Base-by-base conservation (phyloP, 345 rosid genomes). In the Lepidium sativum region DNA sequence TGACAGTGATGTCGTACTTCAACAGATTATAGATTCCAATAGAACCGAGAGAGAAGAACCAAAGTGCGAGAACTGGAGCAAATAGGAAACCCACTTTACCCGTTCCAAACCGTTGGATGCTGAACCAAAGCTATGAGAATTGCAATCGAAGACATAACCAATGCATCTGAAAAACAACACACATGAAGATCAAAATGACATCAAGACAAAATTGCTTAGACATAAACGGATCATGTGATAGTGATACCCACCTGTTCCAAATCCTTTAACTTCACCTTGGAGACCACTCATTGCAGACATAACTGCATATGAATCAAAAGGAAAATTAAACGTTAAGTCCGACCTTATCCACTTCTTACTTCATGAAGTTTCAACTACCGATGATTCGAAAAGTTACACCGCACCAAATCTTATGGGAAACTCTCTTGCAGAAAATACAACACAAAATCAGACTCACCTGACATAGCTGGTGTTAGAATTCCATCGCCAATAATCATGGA, bases 211-310 rank as follows among this genome's bases (percentile, higher is more conserved):
- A 16, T 13, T 12, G 4, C 49, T 12, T 34, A 43, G 14, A 44
- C 9, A 31, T 49, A 32, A 4, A 21, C 4, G 41, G 1, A 63
- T 45, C 27, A 62, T 35, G 40, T 67, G 13, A 31, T 29, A 41
- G 60, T 62, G 73, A 51, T 71, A 79, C 92, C 40, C 73, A 90
- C 97, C 62, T 80, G 89, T 81, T 68, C 82, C 86, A 83, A 89
- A 83, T 67, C 92, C 86, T 40, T 73, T 15, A 65, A 90, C 69
- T 86, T 86, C 60, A 45, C 86, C 94, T 74, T 82, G 96, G 31
- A 94, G 81, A 71, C 99, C 97, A 73, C 99, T 92, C 71, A 87
- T 86, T 65, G 99, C 99, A 55, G 97, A 92, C 96, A 92, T 89
- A 77, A 92, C 96, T 92, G 82, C 86, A 82, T 60, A 18, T 18